Evolutionary conservation across 163 green algal species (phyloP).

Genomic region (Scenedesmus sp.): DNA sequence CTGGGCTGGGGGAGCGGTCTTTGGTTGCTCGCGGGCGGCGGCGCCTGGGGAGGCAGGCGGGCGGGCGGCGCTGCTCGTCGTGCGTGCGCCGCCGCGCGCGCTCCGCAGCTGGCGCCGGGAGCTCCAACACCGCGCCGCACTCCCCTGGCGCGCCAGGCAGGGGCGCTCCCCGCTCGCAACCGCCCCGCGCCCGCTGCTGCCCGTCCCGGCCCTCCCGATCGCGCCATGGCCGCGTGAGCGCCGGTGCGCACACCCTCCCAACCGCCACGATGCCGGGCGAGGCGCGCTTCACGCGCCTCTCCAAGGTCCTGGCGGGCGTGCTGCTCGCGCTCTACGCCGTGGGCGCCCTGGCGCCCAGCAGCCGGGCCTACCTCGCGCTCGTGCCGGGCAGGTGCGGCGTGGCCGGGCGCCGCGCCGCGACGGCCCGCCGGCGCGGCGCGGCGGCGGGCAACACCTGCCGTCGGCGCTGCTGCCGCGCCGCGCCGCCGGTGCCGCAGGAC

Average conservation of each 20-base stretch:
- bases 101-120: not conserved
- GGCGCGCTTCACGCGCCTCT: conserved; percentile 53
- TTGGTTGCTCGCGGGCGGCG: too few species aligned
- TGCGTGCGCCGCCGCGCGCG: too few species aligned
- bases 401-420: not conserved
- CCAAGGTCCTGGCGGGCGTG: conserved; percentile 56
- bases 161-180: too few species aligned
- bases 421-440: not conserved
- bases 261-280: too few species aligned
- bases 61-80: too few species aligned
- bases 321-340: conserved; percentile 59
- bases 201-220: too few species aligned
- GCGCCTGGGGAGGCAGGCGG: too few species aligned
- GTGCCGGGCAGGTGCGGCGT: conserved; percentile 50
- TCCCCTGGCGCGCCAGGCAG: not conserved
- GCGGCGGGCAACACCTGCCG: not conserved
- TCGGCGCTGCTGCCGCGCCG: not conserved
- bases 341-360: conserved; percentile 54
- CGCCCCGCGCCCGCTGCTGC: too few species aligned
- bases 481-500: conserved; percentile 62
- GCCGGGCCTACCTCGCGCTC: conserved; percentile 60
- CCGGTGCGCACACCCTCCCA: too few species aligned
- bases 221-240: too few species aligned
- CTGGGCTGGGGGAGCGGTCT: too few species aligned
- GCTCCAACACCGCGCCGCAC: not conserved